Base-by-base conservation (phyloP, 2,329 filamentous ascomycete species). In the Lizonia empirigonia region DNA sequence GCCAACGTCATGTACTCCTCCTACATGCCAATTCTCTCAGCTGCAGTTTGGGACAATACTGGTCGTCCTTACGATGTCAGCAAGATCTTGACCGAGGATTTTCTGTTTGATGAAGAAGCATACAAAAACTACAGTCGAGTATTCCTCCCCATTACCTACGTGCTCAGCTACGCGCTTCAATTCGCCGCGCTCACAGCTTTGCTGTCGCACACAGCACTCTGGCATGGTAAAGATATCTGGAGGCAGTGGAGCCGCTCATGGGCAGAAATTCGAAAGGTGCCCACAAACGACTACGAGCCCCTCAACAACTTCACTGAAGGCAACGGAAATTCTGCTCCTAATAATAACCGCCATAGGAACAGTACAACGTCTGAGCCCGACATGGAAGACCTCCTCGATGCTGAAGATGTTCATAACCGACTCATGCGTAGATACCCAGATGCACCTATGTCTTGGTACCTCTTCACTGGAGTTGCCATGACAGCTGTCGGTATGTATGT, bases 21-120 rank as follows among this genome's bases (percentile, higher is more conserved):
- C 0, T 95, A 91, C 68, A 88, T 95, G 84, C 91, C 91, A 0
- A 92, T 96, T 32, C 80, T 95, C 7, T 95, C 91, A 1, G 84
- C 89, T 0, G 85, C 88, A 5, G 90, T 96, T 1, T 96, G 93
- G 66, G 91, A 96, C 73, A 93, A 95, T 63, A 88, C 82, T 1
- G 91, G 90, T 10, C 81, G 86, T 18, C 82, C 88, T 20, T 96
- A 95, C 75, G 83, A 95, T 61, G 90, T 95, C 42, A 86, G 84
- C 73, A 88, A 83, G 60, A 91, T 96, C 32, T 77, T 96, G 33
- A 93, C 89, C 0, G 60, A 82, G 0, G 86, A 93, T 33, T 94
- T 91, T 55, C 69, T 91, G 27, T 93, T 96, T 63, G 88, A 95
- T 65, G 78, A 82, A 53, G 81, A 85, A 16, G 89, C 89, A 15